Evolutionary conservation across 805 yeast genomes (phyloP).

Genomic region (Pichia insulana): DNA sequence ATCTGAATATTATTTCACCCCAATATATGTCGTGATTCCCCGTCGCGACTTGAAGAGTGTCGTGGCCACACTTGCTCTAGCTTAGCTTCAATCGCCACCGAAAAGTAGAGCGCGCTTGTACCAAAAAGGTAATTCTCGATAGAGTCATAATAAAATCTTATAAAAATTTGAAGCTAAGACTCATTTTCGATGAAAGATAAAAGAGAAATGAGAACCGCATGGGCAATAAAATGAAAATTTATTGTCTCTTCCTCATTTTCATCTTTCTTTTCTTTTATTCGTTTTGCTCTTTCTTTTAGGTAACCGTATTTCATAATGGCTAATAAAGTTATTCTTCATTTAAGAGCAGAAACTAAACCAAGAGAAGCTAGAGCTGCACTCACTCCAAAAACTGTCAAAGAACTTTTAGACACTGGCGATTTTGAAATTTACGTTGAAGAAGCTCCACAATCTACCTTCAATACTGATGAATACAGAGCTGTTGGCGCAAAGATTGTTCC

Average conservation of each 20-base stretch:
- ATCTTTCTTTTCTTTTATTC: too few species aligned
- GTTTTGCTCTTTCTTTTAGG: too few species aligned
- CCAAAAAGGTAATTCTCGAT: too few species aligned
- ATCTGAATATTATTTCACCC: too few species aligned
- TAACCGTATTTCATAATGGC: constrained; percentile 13
- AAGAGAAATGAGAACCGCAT: too few species aligned
- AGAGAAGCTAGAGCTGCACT: constrained; percentile 95
- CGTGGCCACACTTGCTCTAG: too few species aligned
- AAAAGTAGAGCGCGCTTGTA: too few species aligned
- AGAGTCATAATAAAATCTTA: too few species aligned
- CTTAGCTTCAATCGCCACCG: too few species aligned
- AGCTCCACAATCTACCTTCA: constrained; percentile 74
- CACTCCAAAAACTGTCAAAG: constrained; percentile 85
- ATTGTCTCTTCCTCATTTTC: background rate
- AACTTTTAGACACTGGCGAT: constrained; percentile 69
- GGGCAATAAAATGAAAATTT: background rate
- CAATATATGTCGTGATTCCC: too few species aligned
- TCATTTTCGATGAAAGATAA: background rate
- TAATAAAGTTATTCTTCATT: constrained; percentile 56
- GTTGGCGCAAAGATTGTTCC: constrained; percentile 88
- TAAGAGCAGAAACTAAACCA: constrained; percentile 96
- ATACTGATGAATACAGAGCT: constrained; percentile 60
- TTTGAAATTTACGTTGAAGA: constrained; percentile 86
- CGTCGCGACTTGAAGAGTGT: too few species aligned
- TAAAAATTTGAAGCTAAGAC: too few species aligned